Base-by-base conservation (phyloP, 2,329 filamentous ascomycete species). In the Colletotrichum orchidophilum region DNA sequence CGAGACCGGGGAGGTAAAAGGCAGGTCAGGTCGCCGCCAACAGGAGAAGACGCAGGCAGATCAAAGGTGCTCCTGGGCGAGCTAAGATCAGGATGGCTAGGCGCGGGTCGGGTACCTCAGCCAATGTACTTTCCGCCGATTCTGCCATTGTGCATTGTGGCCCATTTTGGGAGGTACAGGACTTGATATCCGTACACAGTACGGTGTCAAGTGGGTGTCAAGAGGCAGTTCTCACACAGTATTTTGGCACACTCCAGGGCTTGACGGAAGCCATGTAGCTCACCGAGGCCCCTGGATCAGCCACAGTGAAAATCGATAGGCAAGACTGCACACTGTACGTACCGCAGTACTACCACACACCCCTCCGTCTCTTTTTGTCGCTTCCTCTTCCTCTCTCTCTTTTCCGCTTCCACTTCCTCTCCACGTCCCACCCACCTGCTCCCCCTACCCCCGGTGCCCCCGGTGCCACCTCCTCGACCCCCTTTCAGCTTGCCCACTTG, bases 1-100 rank as follows among this genome's bases (percentile, higher is more conserved):
- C 68, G 57, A 71, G 64, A 27, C 57, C 50, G 31, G 49, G 63
- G 53, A 62, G 55, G 68, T 60, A 62, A 62, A 62, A n/a, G 39
- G 39, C 39, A 46, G 21, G 39, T 46, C 39, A 63, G 50, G 24
- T 53, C 50, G 50, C 50, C 50, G 39, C 39, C 39, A 39, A 27
- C 26, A 46, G 62, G 39, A 52, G 42, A 54, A 53, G 66, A 64
- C 33, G 66, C 24, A n/a, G 60, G 59, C 24, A 55, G 35, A 55
- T 63, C 27, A 62, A 63, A 29, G 39, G 31, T 59, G 63, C 12
- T 60, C 46, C 42, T 66, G 55, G 55, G n/a, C 29, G 46, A 50
- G 57, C 49, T 64, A 62, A 62, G 59, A 62, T 62, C 26, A n/a
- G 24, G 52, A n/a, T 33, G 31, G 57, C 11, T n/a, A 62, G 52